Conservation (phyloP, 495 filamentous ascomycete genomes). For the Penicillium paradoxum region DNA sequence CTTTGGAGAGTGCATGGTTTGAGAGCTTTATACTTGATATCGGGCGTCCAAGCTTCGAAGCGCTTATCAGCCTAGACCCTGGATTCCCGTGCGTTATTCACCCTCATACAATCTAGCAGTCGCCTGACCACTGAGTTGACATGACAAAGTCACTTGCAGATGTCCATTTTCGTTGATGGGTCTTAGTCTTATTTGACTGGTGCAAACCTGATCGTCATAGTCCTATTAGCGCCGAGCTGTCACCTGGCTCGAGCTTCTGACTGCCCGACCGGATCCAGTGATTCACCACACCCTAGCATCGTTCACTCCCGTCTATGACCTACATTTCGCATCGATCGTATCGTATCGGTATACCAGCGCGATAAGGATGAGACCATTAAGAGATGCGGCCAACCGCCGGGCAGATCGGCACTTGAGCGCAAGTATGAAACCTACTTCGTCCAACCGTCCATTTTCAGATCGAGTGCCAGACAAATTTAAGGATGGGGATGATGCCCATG, state of each 20-base stretch:
- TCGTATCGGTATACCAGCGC: conserved; percentile 2
- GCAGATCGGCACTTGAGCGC: conserved; percentile 29
- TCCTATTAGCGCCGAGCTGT: conserved; percentile 22
- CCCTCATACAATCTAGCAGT: background rate
- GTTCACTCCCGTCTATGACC: conserved; percentile 2
- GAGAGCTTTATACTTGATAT: conserved; percentile 16
- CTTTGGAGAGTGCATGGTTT: conserved; percentile 8
- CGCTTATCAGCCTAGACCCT: conserved; percentile 17
- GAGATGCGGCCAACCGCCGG: conserved; percentile 32
- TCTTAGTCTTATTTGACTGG: conserved; percentile 20
- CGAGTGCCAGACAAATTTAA: conserved; percentile 73
- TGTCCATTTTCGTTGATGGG: conserved; percentile 1
- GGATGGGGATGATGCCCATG: conserved; percentile 64
- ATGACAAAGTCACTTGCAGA: conserved; percentile 17
- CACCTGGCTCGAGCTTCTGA: conserved; percentile 18
- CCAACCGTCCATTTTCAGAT: conserved; percentile 54
- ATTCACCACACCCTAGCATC: conserved; percentile 4
- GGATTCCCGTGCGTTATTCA: conserved; percentile 5
- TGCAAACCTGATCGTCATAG: conserved; percentile 12
- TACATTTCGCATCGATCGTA: conserved; percentile 1
- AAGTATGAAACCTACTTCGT: conserved; percentile 31
- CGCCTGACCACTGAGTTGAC: conserved; percentile 12
- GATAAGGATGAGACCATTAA: conserved; percentile 28
- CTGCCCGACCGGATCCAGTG: conserved; percentile 6
- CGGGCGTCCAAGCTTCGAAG: conserved; percentile 13